These are phyloP conservation scores for Coemansia javaensis DNA, from an alignment of 192 early-diverging fungal species.

Conservation along the genomic window DNA sequence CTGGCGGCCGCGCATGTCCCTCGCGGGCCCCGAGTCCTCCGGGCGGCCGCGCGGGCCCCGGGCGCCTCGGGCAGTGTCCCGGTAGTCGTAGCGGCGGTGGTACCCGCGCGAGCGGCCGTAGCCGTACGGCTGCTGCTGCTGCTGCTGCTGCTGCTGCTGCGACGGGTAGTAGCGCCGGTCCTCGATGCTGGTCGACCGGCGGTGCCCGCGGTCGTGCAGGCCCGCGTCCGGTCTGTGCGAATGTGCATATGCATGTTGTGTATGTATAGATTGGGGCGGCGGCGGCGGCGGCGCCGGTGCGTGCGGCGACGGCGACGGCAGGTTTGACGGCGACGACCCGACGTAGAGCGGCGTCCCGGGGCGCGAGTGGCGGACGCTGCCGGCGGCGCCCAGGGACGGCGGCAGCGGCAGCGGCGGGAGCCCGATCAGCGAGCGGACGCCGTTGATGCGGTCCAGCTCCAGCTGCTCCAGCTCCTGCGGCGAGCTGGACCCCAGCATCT, in stretches of 20 bases:
- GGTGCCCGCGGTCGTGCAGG: constrained; percentile 12
- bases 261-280: background rate
- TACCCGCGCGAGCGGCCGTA: too few relatives aligned
- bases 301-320: constrained; percentile 19
- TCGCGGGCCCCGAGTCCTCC: too few relatives aligned
- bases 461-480: constrained; percentile 36
- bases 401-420: constrained; percentile 33
- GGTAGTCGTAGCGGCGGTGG: too few relatives aligned
- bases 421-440: constrained; percentile 42
- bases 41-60: too few relatives aligned
- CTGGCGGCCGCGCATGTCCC: too few relatives aligned
- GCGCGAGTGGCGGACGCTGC: constrained; percentile 38
- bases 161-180: background rate
- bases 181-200: constrained; percentile 28
- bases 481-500: constrained; percentile 37
- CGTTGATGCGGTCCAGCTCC: constrained; percentile 46
- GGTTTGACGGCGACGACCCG: constrained; percentile 21
- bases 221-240: constrained; percentile 3
- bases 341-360: constrained; percentile 40
- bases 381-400: constrained; percentile 2
- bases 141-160: background rate
- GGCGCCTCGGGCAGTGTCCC: too few relatives aligned
- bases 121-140: too few relatives aligned
- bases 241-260: too few relatives aligned
- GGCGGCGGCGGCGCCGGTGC: constrained; percentile 2